Evolutionary conservation across 2,329 filamentous ascomycete species (phyloP).

Genomic region (Trichoderma sp.): DNA sequence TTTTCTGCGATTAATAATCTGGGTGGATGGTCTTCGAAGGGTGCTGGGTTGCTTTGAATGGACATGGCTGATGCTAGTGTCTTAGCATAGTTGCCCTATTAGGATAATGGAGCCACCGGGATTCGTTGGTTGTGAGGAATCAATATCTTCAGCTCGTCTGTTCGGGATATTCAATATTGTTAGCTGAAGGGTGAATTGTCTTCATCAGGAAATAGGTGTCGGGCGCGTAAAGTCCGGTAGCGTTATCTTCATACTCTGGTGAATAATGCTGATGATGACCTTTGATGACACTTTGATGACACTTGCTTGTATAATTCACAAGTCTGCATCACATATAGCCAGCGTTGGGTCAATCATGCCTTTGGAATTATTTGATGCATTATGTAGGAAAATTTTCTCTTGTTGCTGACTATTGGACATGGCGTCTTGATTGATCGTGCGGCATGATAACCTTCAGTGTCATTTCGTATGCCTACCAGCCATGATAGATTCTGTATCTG

Average conservation of each 20-base stretch:
- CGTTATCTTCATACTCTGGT: background rate
- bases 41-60: background rate
- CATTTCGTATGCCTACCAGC: background rate
- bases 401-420: background rate
- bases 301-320: background rate
- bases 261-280: background rate
- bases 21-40: background rate
- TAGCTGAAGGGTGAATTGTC: background rate
- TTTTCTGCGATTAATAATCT: background rate
- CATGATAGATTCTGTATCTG: background rate
- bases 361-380: background rate
- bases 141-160: background rate
- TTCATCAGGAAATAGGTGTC: background rate
- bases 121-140: background rate
- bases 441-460: background rate
- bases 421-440: background rate
- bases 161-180: background rate
- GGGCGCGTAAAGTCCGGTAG: background rate
- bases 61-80: background rate
- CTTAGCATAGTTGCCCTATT: background rate
- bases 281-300: background rate
- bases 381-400: accelerated
- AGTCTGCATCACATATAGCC: background rate
- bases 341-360: background rate
- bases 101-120: background rate